Percentiles rank a stretch among this genome's conserved stretches.
Evolutionary conservation across 495 filamentous ascomycete species (phyloP).

Genomic region (Jackrogersella multiformis): DNA sequence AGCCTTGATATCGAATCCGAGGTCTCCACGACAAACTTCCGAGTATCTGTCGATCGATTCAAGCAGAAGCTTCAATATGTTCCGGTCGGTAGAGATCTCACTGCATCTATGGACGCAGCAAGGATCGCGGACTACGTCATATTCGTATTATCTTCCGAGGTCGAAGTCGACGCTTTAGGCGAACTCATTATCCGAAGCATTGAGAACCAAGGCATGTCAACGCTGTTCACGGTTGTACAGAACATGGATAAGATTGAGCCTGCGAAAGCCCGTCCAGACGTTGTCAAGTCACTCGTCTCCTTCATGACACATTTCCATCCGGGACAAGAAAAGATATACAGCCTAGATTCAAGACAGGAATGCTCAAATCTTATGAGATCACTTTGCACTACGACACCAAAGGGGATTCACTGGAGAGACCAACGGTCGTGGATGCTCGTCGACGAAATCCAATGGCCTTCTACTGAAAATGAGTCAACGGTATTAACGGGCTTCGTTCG

Average conservation of each 20-base stretch:
- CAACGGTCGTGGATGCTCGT: conserved; percentile 93
- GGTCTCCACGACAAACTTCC: conserved; percentile 65
- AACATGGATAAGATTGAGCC: conserved; percentile 79
- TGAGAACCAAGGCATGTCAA: conserved; percentile 93
- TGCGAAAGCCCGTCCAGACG: conserved; percentile 76
- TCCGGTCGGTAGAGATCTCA: conserved; percentile 72
- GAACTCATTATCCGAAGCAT: conserved; percentile 84
- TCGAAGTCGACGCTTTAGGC: conserved; percentile 83
- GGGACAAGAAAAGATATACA: conserved; percentile 84
- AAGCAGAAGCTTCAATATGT: conserved; percentile 92
- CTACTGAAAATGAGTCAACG: conserved; percentile 63
- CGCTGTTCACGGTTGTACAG: conserved; percentile 81
- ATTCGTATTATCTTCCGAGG: conserved; percentile 78
- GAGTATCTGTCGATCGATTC: conserved; percentile 83
- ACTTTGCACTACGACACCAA: conserved; percentile 87
- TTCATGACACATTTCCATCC: conserved; percentile 96
- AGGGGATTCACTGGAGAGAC: conserved; percentile 92
- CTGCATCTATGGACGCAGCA: conserved; percentile 83
- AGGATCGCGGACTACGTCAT: conserved; percentile 89
- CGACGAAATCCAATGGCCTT: conserved; percentile 78
- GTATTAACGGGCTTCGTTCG: conserved; percentile 87
- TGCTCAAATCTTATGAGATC: conserved; percentile 88
- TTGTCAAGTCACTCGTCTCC: conserved; percentile 81
- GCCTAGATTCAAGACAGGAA: conserved; percentile 85
- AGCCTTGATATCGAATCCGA: conserved; percentile 81